Evolutionary conservation across 306 rosid species (phyloP).

Genomic region (Fagus sylvatica): DNA sequence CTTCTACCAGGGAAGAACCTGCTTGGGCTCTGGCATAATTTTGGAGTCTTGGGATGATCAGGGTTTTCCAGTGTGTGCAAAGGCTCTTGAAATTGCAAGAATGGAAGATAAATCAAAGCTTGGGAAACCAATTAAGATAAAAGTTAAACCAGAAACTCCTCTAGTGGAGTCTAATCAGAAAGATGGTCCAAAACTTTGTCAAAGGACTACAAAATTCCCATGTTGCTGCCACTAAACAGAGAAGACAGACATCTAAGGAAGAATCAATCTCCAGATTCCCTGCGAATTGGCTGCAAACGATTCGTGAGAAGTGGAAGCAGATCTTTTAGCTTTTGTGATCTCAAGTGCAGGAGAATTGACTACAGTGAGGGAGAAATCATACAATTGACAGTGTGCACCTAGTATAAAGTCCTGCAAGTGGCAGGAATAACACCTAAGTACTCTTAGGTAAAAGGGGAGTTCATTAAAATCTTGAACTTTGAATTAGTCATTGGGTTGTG

Average conservation of each 20-base stretch:
- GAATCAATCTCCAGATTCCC: slow-evolving; percentile 19
- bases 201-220: slow-evolving; percentile 20
- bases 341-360: neutral
- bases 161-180: slow-evolving; percentile 24
- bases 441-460: too few relatives aligned
- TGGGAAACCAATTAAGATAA: slow-evolving; percentile 92
- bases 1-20: slow-evolving; percentile 71
- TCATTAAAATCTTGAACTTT: neutral
- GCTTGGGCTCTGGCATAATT: slow-evolving; percentile 92
- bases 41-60: slow-evolving; percentile 88
- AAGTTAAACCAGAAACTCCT: slow-evolving; percentile 56
- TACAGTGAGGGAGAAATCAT: neutral
- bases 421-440: too few relatives aligned
- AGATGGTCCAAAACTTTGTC: slow-evolving; percentile 29
- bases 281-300: slow-evolving; percentile 35
- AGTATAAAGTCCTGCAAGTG: neutral
- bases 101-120: slow-evolving; percentile 76
- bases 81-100: slow-evolving; percentile 76
- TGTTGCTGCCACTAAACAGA: slow-evolving; percentile 32
- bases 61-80: slow-evolving; percentile 77
- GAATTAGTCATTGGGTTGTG: neutral
- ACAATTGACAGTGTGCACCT: neutral
- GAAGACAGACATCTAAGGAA: slow-evolving; percentile 15
- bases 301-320: slow-evolving; percentile 33
- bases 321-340: slow-evolving; percentile 26